Evolutionary conservation across 768 basidiomycete species (phyloP).

Genomic region (Boletus patriciae): DNA sequence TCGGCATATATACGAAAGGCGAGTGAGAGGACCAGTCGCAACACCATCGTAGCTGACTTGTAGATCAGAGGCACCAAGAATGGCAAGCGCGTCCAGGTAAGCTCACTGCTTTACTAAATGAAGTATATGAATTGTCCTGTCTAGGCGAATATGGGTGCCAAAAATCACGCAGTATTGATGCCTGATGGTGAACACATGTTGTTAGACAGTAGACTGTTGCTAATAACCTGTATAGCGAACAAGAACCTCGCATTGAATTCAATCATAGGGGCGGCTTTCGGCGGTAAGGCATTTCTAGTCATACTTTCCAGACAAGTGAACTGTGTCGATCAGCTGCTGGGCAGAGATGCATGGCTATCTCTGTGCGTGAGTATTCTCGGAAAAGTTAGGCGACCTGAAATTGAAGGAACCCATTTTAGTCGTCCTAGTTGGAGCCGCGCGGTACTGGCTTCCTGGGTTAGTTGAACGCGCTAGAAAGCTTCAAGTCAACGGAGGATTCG

Average conservation of each 20-base stretch:
- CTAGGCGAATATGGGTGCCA: conserved; percentile 87
- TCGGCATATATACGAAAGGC: conserved; percentile 90
- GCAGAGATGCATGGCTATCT: conserved; percentile 96
- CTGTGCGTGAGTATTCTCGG: conserved; percentile 61
- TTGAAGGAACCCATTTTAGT: conserved; percentile 36
- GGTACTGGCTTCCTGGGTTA: conserved; percentile 84
- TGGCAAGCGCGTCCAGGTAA: conserved; percentile 85
- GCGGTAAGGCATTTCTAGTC: conserved; percentile 49
- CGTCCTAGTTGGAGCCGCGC: conserved; percentile 79
- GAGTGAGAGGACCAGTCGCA: conserved; percentile 10
- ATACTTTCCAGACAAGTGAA: conserved; percentile 22
- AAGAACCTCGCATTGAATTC: conserved; percentile 91
- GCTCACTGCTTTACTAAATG: conserved; percentile 15
- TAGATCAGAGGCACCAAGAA: conserved; percentile 67
- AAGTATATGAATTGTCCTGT: conserved; percentile 1
- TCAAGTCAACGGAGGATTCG: conserved; percentile 89
- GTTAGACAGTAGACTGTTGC: not conserved
- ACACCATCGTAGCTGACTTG: conserved; percentile 3
- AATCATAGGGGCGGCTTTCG: conserved; percentile 91
- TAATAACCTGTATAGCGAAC: conserved; percentile 57
- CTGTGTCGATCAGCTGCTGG: conserved; percentile 68
- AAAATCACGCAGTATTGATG: conserved; percentile 94
- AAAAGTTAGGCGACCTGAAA: not conserved
- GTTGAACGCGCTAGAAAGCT: conserved; percentile 77
- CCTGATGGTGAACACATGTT: conserved; percentile 67